Evolutionary conservation across 2,329 filamentous ascomycete species (phyloP).

Genomic region (Exutisphaerella laricina): DNA sequence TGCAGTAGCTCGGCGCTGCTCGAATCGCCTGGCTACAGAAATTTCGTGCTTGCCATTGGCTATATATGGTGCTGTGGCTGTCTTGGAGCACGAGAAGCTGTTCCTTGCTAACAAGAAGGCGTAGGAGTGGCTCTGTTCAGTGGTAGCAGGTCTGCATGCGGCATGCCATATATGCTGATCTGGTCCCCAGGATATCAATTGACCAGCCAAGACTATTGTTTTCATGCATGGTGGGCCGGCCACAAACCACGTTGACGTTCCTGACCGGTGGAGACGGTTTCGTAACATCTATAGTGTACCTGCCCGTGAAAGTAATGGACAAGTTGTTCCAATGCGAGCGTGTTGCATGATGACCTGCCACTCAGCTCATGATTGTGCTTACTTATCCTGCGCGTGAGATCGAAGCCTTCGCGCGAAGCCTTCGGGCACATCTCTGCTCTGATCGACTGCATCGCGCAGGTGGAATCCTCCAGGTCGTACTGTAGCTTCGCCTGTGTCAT

Average conservation of each 20-base stretch:
- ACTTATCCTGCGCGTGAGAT: no score
- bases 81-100: background rate
- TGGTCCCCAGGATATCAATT: constrained; percentile 4
- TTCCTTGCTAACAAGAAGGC: background rate
- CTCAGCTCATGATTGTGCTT: no score
- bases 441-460: no score
- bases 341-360: no score
- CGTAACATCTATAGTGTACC: no score
- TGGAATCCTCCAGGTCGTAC: no score
- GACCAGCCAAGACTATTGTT: constrained; percentile 6
- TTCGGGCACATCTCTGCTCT: no score
- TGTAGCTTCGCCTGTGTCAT: no score
- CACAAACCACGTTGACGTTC: constrained; percentile 6
- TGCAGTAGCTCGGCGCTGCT: constrained; percentile 1
- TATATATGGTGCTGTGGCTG: background rate
- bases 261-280: constrained; percentile 1
- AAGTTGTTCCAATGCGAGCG: no score
- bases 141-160: background rate
- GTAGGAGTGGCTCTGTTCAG: background rate
- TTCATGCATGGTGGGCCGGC: constrained; percentile 7
- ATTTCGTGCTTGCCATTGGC: constrained; percentile 1
- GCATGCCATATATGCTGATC: background rate
- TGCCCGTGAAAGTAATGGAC: no score
- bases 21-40: constrained; percentile 1
- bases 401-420: no score